Evolutionary conservation across 805 yeast genomes (phyloP).

Genomic region (Wickerhamiella kazuoi): DNA sequence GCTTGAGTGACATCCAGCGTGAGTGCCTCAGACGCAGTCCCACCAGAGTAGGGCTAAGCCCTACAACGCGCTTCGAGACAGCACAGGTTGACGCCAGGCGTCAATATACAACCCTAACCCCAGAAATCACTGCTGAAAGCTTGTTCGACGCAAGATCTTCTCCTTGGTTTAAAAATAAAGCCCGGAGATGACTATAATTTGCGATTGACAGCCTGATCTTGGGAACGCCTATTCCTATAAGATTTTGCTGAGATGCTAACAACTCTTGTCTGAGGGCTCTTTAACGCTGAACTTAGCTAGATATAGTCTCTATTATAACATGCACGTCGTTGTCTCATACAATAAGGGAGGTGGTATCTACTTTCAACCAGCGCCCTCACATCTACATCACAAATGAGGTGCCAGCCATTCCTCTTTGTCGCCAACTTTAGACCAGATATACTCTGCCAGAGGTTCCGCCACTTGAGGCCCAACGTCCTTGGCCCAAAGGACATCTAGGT

Average conservation of each 20-base stretch:
- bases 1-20: too few relatives aligned
- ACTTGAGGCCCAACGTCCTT: slow-evolving; percentile 49
- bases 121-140: too few relatives aligned
- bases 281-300: not conserved
- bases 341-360: too few relatives aligned
- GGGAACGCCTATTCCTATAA: slow-evolving; percentile 6
- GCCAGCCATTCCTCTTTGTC: not conserved
- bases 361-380: too few relatives aligned
- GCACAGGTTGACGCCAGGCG: too few relatives aligned
- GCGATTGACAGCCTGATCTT: slow-evolving; percentile 12
- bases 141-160: too few relatives aligned
- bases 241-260: slow-evolving; percentile 10
- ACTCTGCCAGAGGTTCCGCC: slow-evolving; percentile 29
- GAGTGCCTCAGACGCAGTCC: not conserved
- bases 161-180: slow-evolving; percentile 4
- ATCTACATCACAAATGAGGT: too few relatives aligned
- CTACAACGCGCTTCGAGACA: not conserved
- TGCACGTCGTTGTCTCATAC: too few relatives aligned
- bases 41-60: slow-evolving; percentile 1
- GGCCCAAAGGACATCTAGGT: slow-evolving; percentile 89
- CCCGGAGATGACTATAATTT: slow-evolving; percentile 17
- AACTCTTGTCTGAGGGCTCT: slow-evolving; percentile 10
- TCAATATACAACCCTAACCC: too few relatives aligned
- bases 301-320: too few relatives aligned
- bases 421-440: slow-evolving; percentile 12